These are phyloP conservation scores for Hevea brasiliensis DNA, from an alignment of 345 rosid species.

Conservation along the genomic window DNA sequence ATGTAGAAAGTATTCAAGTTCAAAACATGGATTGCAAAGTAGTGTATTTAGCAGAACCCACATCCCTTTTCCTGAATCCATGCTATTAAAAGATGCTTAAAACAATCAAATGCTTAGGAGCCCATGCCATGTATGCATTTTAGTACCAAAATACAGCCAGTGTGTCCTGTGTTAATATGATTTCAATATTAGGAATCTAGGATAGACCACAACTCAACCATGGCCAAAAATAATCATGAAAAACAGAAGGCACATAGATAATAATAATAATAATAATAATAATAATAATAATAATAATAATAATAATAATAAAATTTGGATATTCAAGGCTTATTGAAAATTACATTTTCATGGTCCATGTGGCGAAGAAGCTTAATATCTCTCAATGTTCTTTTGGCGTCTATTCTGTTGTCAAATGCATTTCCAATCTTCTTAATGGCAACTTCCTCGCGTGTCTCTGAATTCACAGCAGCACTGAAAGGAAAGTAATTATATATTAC, in stretches of 20 bases:
- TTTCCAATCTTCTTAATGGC: conserved; percentile 97
- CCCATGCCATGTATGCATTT: not conserved
- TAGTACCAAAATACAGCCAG: not conserved
- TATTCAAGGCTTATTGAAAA: conserved; percentile 4
- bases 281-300: conserved; percentile 3
- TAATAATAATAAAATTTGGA: not conserved
- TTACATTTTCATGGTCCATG: conserved; percentile 96
- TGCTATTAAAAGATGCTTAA: not conserved
- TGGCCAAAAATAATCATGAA: not conserved
- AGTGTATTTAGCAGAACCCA: not conserved
- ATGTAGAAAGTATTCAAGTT: conserved; percentile 1
- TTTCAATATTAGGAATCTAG: no score
- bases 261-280: not conserved
- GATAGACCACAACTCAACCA: not conserved
- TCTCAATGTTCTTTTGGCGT: conserved; percentile 90
- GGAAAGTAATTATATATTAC: not conserved
- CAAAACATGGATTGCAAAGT: not conserved
- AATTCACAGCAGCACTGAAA: conserved; percentile 84
- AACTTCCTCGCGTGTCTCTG: conserved; percentile 81
- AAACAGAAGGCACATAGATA: not conserved
- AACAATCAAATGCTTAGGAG: not conserved
- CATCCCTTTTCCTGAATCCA: not conserved
- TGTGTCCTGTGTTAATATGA: not conserved
- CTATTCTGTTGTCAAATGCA: conserved; percentile 91
- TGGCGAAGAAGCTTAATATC: conserved; percentile 91